These are phyloP conservation scores for Ajuga reptans DNA, from an alignment of 305 asterid genomes.

Conservation along the genomic window DNA sequence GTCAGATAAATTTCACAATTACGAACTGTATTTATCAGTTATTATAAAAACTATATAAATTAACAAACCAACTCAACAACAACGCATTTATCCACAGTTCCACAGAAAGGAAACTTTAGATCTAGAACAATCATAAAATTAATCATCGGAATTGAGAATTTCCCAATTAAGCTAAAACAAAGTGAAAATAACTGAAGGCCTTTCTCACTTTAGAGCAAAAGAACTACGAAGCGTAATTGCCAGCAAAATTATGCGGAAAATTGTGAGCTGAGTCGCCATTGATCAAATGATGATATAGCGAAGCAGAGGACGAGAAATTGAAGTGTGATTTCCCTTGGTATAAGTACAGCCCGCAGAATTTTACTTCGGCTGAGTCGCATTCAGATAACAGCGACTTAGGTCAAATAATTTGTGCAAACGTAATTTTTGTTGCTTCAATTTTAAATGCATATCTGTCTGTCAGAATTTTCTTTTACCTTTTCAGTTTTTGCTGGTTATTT, in stretches of 20 bases:
- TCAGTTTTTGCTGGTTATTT: no score
- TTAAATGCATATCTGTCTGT: no score
- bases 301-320: slow-evolving; percentile 14
- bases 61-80: not conserved
- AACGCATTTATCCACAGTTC: not conserved
- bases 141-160: not conserved
- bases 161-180: not conserved
- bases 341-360: not conserved
- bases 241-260: slow-evolving; percentile 26
- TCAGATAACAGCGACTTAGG: not conserved
- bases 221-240: slow-evolving; percentile 18
- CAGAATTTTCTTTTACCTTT: not conserved
- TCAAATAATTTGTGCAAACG: not conserved
- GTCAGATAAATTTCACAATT: not conserved
- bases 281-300: slow-evolving; percentile 26
- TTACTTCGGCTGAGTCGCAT: not conserved
- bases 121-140: not conserved
- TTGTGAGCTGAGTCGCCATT: slow-evolving; percentile 34
- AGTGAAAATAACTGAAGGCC: not conserved
- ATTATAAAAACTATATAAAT: not conserved
- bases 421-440: no score
- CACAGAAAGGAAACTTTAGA: slow-evolving; percentile 7
- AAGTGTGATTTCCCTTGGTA: not conserved
- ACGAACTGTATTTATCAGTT: not conserved
- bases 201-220: slow-evolving; percentile 38